Base-by-base conservation (phyloP, 2,329 filamentous ascomycete genomes). In the Geosmithia putterillii region DNA sequence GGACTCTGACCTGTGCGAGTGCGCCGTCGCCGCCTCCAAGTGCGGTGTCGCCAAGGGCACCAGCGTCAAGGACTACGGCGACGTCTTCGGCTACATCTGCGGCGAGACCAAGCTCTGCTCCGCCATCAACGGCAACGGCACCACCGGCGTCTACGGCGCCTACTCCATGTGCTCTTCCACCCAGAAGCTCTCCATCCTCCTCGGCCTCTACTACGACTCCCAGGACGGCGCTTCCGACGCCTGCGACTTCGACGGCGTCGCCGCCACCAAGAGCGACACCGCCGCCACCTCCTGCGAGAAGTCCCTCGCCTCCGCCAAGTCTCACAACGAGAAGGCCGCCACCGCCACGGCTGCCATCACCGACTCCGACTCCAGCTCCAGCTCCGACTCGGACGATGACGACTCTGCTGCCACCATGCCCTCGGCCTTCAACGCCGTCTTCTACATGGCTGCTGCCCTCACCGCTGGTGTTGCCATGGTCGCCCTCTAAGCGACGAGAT, bases 1-100 rank as follows among this genome's bases (percentile, higher is more conserved):
- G 49, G 86, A 96, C 66, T 57, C 76, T 39, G 57, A 77, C 38
- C 79, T 94, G 40, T 98, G 92, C 74, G 63, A 71, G 45, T 98
- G 92, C 76, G 95, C 95, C 86, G 74, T 76, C 61, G 69, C 76
- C 50, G 79, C 78, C 38, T 68, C 94, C 45, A 66, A 69, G 46
- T 98, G 92, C 66, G 73, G 74, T 22, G 77, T 87, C 47, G 68
- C 74, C 39, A 62, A 70, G 40, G 62, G 64, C 52, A 65, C 87
- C 20, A 66, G 73, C 49, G 59, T 67, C 41, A 69, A 79, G 43
- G 65, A 77, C 45, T 83, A 78, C 54, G 76, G 74, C 41, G 65
- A 73, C 15, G 74, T 92, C 52, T 96, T 96, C 63, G 71, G 70
- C 58, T 79, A 67, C 60, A 75, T 90, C 62, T 92, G 86, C 64